A percentile compares a stretch with the other conserved stretches of the same genome.
These are phyloP conservation scores for Malbranchea zuffiana DNA, from an alignment of 2,329 filamentous ascomycete species.

Conservation along the genomic window DNA sequence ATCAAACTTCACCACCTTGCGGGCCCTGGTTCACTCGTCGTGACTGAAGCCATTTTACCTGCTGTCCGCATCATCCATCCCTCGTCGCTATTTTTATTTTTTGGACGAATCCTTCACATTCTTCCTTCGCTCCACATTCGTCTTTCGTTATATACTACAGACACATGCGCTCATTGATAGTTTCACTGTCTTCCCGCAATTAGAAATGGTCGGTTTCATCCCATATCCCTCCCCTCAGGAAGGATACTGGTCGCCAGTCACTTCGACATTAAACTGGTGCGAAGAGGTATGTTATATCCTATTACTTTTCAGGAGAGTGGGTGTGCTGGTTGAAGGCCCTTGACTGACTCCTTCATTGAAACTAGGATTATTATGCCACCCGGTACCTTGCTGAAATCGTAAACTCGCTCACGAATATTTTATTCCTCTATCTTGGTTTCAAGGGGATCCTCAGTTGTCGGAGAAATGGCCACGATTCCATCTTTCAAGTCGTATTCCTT, in stretches of 20 bases:
- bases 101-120: no score
- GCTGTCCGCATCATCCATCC: no score
- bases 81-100: no score
- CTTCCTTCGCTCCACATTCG: background rate
- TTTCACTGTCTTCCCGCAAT: no score
- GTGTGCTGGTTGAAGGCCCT: no score
- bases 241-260: conserved; percentile 59
- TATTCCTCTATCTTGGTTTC: conserved; percentile 68
- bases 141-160: no score
- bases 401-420: conserved; percentile 69
- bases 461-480: conserved; percentile 58
- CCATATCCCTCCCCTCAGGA: conserved; percentile 39
- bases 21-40: no score
- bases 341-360: background rate
- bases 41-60: no score
- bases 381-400: conserved; percentile 66
- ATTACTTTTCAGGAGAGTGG: no score
- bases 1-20: no score
- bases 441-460: conserved; percentile 66
- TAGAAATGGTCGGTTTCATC: no score
- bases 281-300: conserved; percentile 57
- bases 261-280: conserved; percentile 66
- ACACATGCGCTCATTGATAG: no score
- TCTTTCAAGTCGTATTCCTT: conserved; percentile 59
- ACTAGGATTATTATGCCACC: conserved; percentile 64